Evolutionary conservation across 1,139 yeast species (phyloP).

Genomic region (Lodderomyces jiufengensis): DNA sequence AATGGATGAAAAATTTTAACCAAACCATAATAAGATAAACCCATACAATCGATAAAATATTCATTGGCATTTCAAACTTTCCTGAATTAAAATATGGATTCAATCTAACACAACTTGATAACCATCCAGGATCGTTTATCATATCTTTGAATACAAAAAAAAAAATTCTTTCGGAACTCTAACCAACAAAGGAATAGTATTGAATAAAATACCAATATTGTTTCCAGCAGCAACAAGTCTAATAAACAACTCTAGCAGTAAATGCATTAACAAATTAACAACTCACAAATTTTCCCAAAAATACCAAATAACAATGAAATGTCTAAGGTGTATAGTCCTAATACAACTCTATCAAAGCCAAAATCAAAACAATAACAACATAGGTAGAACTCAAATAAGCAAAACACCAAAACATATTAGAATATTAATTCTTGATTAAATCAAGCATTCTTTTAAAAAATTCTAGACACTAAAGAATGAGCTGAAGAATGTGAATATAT

Average conservation of each 20-base stretch:
- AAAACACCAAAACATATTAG: constrained; percentile 51
- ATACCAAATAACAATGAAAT: constrained; percentile 25
- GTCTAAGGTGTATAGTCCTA: constrained; percentile 19
- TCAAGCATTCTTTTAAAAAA: too few relatives aligned
- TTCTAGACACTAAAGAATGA: too few relatives aligned
- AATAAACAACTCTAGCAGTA: constrained; percentile 16
- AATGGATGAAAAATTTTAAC: constrained; percentile 26
- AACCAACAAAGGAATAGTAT: constrained; percentile 22
- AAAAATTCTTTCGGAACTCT: constrained; percentile 24
- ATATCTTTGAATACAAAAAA: constrained; percentile 23
- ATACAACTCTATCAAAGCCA: constrained; percentile 37
- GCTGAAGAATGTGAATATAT: constrained; percentile 30
- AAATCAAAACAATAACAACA: constrained; percentile 42
- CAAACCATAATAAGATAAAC: constrained; percentile 27
- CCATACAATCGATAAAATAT: constrained; percentile 27
- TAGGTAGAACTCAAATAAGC: constrained; percentile 28
- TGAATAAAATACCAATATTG: constrained; percentile 24
- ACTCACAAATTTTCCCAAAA: constrained; percentile 15
- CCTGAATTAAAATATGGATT: constrained; percentile 25
- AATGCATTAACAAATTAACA: constrained; percentile 22
- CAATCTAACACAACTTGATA: constrained; percentile 22
- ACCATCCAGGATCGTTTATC: constrained; percentile 27
- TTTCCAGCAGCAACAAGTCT: constrained; percentile 19
- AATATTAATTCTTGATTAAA: constrained; percentile 26
- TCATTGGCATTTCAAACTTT: constrained; percentile 23